These are phyloP conservation scores for Dendrobium officinale DNA, from an alignment of 106 monocot genomes.

Conservation along the genomic window DNA sequence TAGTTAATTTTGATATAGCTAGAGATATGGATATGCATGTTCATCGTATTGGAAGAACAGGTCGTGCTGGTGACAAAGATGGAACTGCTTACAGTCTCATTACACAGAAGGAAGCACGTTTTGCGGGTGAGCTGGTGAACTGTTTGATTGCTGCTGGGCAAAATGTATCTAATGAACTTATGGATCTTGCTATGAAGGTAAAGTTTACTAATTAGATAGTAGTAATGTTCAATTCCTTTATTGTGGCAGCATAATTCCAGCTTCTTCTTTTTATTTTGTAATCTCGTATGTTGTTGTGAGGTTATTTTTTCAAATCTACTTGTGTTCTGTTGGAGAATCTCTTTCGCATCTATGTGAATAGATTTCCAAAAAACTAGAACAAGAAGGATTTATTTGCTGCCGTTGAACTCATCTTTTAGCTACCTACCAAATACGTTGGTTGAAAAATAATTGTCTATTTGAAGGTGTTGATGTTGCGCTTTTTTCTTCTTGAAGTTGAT, in stretches of 20 bases:
- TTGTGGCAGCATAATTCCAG: background rate
- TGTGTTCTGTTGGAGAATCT: background rate
- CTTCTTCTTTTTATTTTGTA: background rate
- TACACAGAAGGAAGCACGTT: conserved; percentile 84
- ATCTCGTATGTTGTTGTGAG: background rate
- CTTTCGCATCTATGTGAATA: too few species aligned
- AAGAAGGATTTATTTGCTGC: too few species aligned
- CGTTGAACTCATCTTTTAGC: too few species aligned
- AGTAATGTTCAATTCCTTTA: background rate
- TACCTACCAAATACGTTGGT: too few species aligned
- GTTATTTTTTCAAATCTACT: background rate
- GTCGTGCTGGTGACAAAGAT: conserved; percentile 97
- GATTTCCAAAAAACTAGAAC: too few species aligned
- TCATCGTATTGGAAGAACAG: conserved; percentile 97
- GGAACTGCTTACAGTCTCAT: conserved; percentile 87
- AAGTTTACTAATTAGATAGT: background rate
- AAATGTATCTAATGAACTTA: conserved; percentile 75
- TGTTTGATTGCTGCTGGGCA: conserved; percentile 87
- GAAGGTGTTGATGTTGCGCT: background rate
- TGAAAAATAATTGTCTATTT: background rate
- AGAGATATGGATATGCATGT: conserved; percentile 98
- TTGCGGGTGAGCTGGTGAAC: conserved; percentile 89
- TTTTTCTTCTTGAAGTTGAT: background rate
- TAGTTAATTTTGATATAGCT: conserved; percentile 93
- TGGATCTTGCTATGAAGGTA: conserved; percentile 99